phyloP scores from a whole-genome alignment of 2,329 filamentous ascomycete species.

The Myriosclerotinia duriaeana region DNA sequence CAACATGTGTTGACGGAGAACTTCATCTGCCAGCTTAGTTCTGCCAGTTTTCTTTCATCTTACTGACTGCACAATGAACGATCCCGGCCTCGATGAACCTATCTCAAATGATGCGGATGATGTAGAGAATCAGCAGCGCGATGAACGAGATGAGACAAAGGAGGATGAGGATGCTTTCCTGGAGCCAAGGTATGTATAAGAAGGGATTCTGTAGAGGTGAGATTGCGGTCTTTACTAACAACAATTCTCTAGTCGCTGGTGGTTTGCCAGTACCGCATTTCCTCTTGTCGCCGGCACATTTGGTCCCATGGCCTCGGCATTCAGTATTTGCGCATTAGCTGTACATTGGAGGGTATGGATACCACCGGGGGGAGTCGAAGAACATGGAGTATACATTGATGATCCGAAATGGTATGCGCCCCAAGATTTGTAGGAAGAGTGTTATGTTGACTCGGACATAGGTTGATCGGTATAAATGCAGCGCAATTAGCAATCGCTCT shows the following conservation, averaged over 20 bases:
- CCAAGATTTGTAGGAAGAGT: not conserved
- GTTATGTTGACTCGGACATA: conserved; percentile 36
- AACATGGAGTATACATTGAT: conserved; percentile 53
- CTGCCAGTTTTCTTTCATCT: not conserved
- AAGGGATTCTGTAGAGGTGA: not conserved
- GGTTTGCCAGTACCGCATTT: conserved; percentile 64
- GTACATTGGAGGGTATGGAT: conserved; percentile 70
- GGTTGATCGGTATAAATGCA: conserved; percentile 74
- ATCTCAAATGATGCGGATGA: conserved; percentile 36
- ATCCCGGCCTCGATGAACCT: conserved; percentile 37
- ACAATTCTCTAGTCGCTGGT: conserved; percentile 48
- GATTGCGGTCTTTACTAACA: not conserved
- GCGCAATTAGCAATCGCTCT: conserved; percentile 74
- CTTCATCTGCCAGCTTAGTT: not conserved
- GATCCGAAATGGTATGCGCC: conserved; percentile 68
- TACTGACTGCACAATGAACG: conserved; percentile 36
- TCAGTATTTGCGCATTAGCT: conserved; percentile 84
- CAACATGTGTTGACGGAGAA: conserved; percentile 1
- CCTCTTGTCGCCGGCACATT: conserved; percentile 81
- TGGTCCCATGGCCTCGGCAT: conserved; percentile 82
- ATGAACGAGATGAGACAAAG: conserved; percentile 32
- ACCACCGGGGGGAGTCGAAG: conserved; percentile 50
- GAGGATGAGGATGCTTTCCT: conserved; percentile 38
- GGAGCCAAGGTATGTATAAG: conserved; percentile 31
- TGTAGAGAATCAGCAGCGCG: conserved; percentile 33